Conservation (phyloP, 2,329 filamentous ascomycete species). For the Davidsoniella virescens region DNA sequence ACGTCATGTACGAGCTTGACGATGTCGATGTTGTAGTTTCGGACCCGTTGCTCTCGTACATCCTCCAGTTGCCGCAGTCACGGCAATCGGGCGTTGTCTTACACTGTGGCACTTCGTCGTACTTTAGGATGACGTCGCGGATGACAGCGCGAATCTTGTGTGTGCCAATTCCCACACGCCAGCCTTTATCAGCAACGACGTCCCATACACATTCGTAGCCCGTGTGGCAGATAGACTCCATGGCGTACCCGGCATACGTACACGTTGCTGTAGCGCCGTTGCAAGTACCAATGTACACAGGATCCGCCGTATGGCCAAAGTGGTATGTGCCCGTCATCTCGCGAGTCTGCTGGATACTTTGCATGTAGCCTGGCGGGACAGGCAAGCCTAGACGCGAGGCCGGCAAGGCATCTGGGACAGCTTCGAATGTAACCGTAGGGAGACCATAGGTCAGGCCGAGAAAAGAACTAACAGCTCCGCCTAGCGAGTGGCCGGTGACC, state of each 20-base stretch:
- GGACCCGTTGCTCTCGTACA: slow-evolving; percentile 81
- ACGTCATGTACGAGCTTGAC: slow-evolving; percentile 26
- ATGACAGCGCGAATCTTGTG: slow-evolving; percentile 86
- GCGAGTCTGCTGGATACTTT: slow-evolving; percentile 53
- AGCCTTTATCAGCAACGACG: slow-evolving; percentile 78
- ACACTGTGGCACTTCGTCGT: slow-evolving; percentile 67
- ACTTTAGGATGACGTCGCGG: slow-evolving; percentile 67
- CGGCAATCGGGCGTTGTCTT: slow-evolving; percentile 61
- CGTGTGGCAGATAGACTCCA: slow-evolving; percentile 86
- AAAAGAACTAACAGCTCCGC: slow-evolving; percentile 76
- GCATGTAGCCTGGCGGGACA: slow-evolving; percentile 60
- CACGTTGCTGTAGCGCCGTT: slow-evolving; percentile 81
- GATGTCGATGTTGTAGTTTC: slow-evolving; percentile 49
- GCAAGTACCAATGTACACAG: slow-evolving; percentile 84
- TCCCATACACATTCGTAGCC: slow-evolving; percentile 83
- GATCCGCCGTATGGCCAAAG: slow-evolving; percentile 91
- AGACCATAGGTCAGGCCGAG: slow-evolving; percentile 81
- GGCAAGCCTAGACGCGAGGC: slow-evolving; percentile 74
- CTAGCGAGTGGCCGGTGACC: slow-evolving; percentile 84
- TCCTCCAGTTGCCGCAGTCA: slow-evolving; percentile 89
- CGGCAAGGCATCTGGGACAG: slow-evolving; percentile 78
- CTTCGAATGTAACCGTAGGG: slow-evolving; percentile 84
- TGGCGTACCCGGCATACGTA: slow-evolving; percentile 79
- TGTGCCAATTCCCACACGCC: slow-evolving; percentile 78
- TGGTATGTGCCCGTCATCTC: slow-evolving; percentile 67